phyloP scores from a whole-genome alignment of 371 early-diverging fungal genomes.

The Actinomortierella wolfii region DNA sequence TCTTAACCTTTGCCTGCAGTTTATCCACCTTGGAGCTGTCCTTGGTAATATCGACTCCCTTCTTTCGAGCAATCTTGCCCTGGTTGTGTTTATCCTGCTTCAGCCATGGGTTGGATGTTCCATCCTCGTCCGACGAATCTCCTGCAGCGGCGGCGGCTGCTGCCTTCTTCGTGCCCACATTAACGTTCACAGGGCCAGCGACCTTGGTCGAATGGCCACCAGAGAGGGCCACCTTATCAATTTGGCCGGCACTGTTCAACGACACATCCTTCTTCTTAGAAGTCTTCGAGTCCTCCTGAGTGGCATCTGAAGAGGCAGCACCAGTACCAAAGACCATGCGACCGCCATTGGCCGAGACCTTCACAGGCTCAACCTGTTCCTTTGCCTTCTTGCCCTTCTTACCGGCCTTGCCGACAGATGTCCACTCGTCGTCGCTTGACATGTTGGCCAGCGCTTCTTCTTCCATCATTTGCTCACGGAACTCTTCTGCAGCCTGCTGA shows the following conservation, averaged over 20 bases:
- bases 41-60: constrained; percentile 55
- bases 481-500: constrained; percentile 44
- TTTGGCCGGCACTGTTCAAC: constrained; percentile 65
- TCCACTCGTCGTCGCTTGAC: constrained; percentile 48
- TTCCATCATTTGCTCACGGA: constrained; percentile 55
- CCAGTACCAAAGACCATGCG: constrained; percentile 63
- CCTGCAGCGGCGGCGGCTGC: constrained; percentile 25
- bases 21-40: constrained; percentile 62
- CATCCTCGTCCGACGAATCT: constrained; percentile 34
- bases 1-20: constrained; percentile 60
- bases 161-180: constrained; percentile 26
- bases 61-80: constrained; percentile 60
- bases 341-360: constrained; percentile 61
- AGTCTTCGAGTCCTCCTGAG: constrained; percentile 1
- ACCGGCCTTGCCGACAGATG: constrained; percentile 46
- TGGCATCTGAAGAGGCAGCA: constrained; percentile 6
- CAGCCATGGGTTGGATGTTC: constrained; percentile 68
- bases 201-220: constrained; percentile 64
- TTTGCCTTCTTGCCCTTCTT: constrained; percentile 47
- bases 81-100: constrained; percentile 51
- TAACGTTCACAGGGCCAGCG: constrained; percentile 55
- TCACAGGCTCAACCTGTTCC: constrained; percentile 27
- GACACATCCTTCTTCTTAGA: constrained; percentile 29
- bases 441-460: constrained; percentile 48
- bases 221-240: constrained; percentile 62